These are phyloP conservation scores for Neurospora terricola DNA, from an alignment of 495 filamentous ascomycete species.

Conservation along the genomic window DNA sequence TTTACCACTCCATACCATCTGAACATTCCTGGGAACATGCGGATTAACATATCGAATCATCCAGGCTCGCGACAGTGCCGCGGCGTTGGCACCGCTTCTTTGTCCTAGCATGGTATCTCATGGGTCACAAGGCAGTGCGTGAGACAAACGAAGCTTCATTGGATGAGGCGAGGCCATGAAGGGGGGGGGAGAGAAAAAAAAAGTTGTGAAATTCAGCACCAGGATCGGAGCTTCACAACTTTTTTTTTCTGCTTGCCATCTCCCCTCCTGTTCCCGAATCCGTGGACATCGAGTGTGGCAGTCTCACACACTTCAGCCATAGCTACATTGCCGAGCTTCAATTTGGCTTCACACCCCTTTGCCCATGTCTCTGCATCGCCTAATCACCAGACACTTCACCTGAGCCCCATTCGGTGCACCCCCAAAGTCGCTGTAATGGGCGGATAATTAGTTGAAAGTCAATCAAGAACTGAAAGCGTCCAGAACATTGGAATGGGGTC, in stretches of 20 bases:
- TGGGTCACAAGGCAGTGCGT: background rate
- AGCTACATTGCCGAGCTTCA: background rate
- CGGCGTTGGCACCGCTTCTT: background rate
- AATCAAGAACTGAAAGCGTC: background rate
- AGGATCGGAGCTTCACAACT: background rate
- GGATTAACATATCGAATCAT: background rate
- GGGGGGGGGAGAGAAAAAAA: background rate
- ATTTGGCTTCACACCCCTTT: slow-evolving; percentile 1
- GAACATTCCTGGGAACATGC: background rate
- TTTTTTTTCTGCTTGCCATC: background rate
- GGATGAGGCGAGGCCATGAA: background rate
- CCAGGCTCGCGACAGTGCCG: background rate
- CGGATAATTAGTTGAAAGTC: background rate
- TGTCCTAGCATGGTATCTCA: background rate
- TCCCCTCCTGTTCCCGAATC: background rate
- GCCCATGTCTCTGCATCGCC: background rate
- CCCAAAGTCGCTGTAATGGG: background rate
- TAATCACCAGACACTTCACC: slow-evolving; percentile 2
- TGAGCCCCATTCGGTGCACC: background rate
- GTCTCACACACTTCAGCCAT: background rate
- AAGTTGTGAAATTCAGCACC: background rate
- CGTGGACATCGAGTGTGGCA: background rate
- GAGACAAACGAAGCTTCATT: background rate
- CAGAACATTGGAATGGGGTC: background rate
- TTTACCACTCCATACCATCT: background rate